Conservation (phyloP, 2,329 filamentous ascomycete genomes). For the Biscogniauxia marginata region DNA sequence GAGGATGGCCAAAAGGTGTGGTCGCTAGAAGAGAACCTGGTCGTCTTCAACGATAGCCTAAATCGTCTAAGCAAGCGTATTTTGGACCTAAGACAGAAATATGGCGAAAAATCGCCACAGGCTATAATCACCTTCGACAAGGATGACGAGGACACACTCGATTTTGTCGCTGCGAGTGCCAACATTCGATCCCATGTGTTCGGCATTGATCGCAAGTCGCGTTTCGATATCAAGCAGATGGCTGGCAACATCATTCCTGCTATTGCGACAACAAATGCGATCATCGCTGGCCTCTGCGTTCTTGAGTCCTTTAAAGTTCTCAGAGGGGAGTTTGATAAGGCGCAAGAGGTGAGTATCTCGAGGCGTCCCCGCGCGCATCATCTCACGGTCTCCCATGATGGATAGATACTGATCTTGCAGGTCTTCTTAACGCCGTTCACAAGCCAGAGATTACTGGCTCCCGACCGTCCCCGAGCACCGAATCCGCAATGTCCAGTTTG, state of each 20-base stretch:
- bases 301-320: constrained; percentile 91
- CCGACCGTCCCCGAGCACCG: constrained; percentile 59
- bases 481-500: constrained; percentile 85
- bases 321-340: constrained; percentile 65
- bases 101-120: constrained; percentile 46
- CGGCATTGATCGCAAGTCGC: constrained; percentile 80
- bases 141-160: constrained; percentile 90
- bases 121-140: constrained; percentile 89
- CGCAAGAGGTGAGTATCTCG: constrained; percentile 63
- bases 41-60: constrained; percentile 83
- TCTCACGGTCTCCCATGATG: not conserved
- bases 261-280: constrained; percentile 96
- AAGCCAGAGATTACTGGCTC: constrained; percentile 55
- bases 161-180: constrained; percentile 88
- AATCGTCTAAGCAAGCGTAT: constrained; percentile 73
- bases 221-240: constrained; percentile 99
- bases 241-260: constrained; percentile 98
- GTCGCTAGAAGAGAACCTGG: constrained; percentile 79
- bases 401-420: constrained; percentile 35
- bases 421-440: constrained; percentile 76
- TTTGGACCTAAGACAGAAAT: constrained; percentile 55
- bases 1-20: constrained; percentile 73
- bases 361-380: too few species aligned
- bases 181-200: constrained; percentile 91
- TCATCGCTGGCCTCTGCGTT: constrained; percentile 89